Conservation (phyloP, 768 basidiomycete species). For the Trichaptum fuscoviolaceum region DNA sequence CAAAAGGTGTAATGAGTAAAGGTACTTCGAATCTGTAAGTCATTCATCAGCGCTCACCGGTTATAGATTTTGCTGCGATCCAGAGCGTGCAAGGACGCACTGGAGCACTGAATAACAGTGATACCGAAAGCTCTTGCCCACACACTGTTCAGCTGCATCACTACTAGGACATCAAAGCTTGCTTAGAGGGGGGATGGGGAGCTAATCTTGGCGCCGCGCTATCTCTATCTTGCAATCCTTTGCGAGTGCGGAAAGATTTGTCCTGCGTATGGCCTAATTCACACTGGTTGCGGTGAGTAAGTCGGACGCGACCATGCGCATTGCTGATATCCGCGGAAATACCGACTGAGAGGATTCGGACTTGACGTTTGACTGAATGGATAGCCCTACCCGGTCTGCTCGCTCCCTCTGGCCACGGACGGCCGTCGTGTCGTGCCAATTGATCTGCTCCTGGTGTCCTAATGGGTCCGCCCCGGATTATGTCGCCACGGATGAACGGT, state of each 20-base stretch:
- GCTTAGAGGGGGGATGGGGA: not conserved
- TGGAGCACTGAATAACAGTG: not conserved
- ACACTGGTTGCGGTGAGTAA: not conserved
- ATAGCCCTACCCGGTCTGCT: not conserved
- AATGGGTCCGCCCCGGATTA: not conserved
- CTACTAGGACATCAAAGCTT: not conserved
- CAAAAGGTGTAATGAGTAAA: not conserved
- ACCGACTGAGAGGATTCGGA: not conserved
- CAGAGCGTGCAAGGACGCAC: not conserved
- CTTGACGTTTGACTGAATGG: not conserved
- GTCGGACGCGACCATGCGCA: not conserved
- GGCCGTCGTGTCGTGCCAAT: not conserved
- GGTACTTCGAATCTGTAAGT: not conserved
- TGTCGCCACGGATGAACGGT: not conserved
- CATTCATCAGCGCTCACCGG: not conserved
- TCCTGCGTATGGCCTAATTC: not conserved
- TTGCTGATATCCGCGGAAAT: not conserved
- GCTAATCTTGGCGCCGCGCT: not conserved
- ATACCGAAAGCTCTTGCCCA: not conserved
- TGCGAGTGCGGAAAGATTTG: not conserved
- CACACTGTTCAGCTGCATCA: not conserved
- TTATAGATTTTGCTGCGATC: not conserved
- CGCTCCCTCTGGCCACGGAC: constrained; percentile 1
- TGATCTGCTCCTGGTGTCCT: not conserved
- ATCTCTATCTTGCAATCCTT: not conserved